Conservation (phyloP, 352 stramenopile species). For the Globisporangium spiculum region DNA sequence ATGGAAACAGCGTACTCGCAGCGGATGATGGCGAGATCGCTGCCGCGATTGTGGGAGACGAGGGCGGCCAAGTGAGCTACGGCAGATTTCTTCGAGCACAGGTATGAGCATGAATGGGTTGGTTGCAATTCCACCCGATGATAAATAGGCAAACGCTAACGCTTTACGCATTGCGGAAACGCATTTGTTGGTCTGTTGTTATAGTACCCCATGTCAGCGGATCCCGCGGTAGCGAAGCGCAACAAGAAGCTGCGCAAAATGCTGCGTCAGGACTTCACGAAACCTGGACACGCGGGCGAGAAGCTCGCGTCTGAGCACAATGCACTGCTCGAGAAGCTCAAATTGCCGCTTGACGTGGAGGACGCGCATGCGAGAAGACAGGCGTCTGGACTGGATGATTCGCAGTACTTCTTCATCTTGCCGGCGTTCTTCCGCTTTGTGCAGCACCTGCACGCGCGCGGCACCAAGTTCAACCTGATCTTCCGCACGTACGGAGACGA, state of each 20-base stretch:
- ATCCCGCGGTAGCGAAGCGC: slow-evolving; percentile 38
- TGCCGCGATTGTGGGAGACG: neutral
- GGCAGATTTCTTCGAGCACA: slow-evolving; percentile 58
- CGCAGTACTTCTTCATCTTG: slow-evolving; percentile 59
- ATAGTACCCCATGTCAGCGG: slow-evolving; percentile 55
- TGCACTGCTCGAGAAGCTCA: slow-evolving; percentile 44
- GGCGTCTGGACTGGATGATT: slow-evolving; percentile 37
- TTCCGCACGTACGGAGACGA: slow-evolving; percentile 80
- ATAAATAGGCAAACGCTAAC: neutral
- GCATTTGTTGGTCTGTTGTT: slow-evolving; percentile 2
- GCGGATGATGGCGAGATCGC: neutral
- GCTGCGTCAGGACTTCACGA: slow-evolving; percentile 64
- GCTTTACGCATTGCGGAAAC: neutral
- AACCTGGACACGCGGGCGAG: slow-evolving; percentile 42
- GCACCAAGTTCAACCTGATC: slow-evolving; percentile 65
- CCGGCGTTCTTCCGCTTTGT: slow-evolving; percentile 65
- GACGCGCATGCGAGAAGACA: neutral
- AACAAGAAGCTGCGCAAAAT: slow-evolving; percentile 68
- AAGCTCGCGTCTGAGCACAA: slow-evolving; percentile 38
- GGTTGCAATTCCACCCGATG: neutral
- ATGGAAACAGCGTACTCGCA: slow-evolving; percentile 28
- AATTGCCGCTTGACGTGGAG: slow-evolving; percentile 23
- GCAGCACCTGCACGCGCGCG: slow-evolving; percentile 40
- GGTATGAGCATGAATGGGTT: slow-evolving; percentile 21
- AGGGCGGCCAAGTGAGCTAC: slow-evolving; percentile 40